Evolutionary conservation across 768 basidiomycete genomes (phyloP).

Genomic region (Lentinula lateritia): DNA sequence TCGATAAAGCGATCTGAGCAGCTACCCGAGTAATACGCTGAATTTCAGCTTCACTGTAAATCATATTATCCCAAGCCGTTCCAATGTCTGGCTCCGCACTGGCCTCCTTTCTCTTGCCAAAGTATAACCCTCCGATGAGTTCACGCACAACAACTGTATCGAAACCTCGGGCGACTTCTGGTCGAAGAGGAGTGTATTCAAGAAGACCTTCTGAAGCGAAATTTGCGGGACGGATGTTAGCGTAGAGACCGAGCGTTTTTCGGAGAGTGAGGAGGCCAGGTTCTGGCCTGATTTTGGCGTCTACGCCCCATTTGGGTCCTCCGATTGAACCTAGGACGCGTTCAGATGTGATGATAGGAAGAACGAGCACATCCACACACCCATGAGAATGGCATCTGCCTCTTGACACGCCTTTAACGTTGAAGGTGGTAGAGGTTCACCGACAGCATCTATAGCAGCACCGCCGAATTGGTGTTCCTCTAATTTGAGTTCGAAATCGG

Average conservation of each 20-base stretch:
- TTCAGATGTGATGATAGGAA: slow-evolving; percentile 6
- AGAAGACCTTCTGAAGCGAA: slow-evolving; percentile 91
- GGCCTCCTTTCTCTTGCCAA: slow-evolving; percentile 88
- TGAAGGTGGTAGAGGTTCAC: slow-evolving; percentile 78
- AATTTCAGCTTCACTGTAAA: slow-evolving; percentile 88
- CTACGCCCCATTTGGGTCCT: slow-evolving; percentile 98
- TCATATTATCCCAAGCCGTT: slow-evolving; percentile 87
- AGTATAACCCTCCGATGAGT: slow-evolving; percentile 95
- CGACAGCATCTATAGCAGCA: slow-evolving; percentile 81
- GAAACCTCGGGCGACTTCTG: slow-evolving; percentile 74
- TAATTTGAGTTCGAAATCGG: slow-evolving; percentile 68
- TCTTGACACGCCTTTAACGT: slow-evolving; percentile 87
- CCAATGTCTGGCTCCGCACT: slow-evolving; percentile 58
- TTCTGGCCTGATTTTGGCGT: slow-evolving; percentile 85
- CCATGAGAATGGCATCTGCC: slow-evolving; percentile 95
- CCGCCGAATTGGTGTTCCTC: slow-evolving; percentile 84
- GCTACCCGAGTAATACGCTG: slow-evolving; percentile 95
- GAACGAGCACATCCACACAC: slow-evolving; percentile 34
- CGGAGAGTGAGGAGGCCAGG: slow-evolving; percentile 83
- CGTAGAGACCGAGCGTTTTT: slow-evolving; percentile 92
- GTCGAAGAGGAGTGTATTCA: slow-evolving; percentile 82
- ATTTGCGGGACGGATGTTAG: slow-evolving; percentile 95
- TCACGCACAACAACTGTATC: slow-evolving; percentile 95
- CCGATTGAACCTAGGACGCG: slow-evolving; percentile 79
- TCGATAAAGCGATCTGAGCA: slow-evolving; percentile 80